Conservation (phyloP, 306 rosid genomes). For the Quercus suber region DNA sequence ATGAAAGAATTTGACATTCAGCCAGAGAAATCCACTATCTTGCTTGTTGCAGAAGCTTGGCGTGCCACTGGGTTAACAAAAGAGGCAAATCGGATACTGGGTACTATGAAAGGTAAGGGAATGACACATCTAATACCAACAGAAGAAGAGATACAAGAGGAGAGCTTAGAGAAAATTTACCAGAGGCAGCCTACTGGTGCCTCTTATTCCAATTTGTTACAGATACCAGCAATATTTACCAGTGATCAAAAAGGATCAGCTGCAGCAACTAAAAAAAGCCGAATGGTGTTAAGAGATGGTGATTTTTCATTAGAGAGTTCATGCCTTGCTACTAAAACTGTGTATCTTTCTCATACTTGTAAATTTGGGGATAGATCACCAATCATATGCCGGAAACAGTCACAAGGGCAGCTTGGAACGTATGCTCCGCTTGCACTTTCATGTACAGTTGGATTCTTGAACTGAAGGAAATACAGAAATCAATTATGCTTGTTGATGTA, state of each 20-base stretch:
- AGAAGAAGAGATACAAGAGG: constrained; percentile 25
- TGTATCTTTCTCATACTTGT: constrained; percentile 39
- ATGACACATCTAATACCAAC: constrained; percentile 16
- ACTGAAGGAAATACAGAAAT: constrained; percentile 21
- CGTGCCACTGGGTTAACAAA: constrained; percentile 45
- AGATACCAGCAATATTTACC: constrained; percentile 36
- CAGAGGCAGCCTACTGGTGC: constrained; percentile 39
- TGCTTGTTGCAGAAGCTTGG: constrained; percentile 71
- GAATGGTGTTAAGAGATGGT: constrained; percentile 39
- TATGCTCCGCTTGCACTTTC: constrained; percentile 52
- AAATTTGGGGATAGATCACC: constrained; percentile 55
- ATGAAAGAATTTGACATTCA: constrained; percentile 52
- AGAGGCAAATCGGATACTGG: constrained; percentile 49
- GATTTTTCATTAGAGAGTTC: constrained; percentile 40
- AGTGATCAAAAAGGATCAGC: constrained; percentile 43
- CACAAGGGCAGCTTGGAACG: constrained; percentile 48
- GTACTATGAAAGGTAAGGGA: constrained; percentile 20
- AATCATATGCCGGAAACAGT: constrained; percentile 46
- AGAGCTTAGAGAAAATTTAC: constrained; percentile 26
- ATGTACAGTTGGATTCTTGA: constrained; percentile 49
- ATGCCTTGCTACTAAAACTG: constrained; percentile 33
- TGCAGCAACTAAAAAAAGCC: constrained; percentile 37
- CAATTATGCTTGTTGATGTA: neutral
- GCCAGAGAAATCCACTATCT: constrained; percentile 51
- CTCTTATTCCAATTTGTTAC: constrained; percentile 35